These are phyloP conservation scores for Suillus tomentosus DNA, from an alignment of 768 basidiomycete genomes.

Conservation along the genomic window DNA sequence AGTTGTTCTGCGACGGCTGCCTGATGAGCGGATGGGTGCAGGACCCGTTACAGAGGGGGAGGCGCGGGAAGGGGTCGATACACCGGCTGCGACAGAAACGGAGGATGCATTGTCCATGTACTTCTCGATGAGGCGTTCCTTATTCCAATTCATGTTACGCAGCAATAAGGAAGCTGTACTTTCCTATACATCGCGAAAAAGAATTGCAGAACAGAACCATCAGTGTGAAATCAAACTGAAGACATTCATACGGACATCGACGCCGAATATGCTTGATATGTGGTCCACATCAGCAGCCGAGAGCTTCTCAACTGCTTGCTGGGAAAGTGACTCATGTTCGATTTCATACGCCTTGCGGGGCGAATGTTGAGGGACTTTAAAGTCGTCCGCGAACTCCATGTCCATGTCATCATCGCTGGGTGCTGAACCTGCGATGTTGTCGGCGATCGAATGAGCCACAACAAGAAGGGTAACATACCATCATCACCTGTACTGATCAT, in stretches of 20 bases:
- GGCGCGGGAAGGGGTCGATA: slow-evolving; percentile 40
- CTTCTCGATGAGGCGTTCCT: slow-evolving; percentile 92
- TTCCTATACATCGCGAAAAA: slow-evolving; percentile 40
- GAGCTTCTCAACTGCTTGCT: slow-evolving; percentile 71
- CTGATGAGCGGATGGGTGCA: slow-evolving; percentile 37
- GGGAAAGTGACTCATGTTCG: slow-evolving; percentile 75
- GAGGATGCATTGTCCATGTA: slow-evolving; percentile 90
- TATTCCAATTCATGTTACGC: slow-evolving; percentile 90
- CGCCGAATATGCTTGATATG: slow-evolving; percentile 83
- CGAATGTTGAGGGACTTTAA: slow-evolving; percentile 55
- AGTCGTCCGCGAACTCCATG: slow-evolving; percentile 69
- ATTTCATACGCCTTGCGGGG: slow-evolving; percentile 80
- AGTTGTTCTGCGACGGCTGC: slow-evolving; percentile 32
- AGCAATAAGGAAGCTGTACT: slow-evolving; percentile 77
- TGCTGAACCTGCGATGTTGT: slow-evolving; percentile 37
- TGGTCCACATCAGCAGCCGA: slow-evolving; percentile 84
- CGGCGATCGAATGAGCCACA: slow-evolving; percentile 24
- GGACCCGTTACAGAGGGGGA: slow-evolving; percentile 25
- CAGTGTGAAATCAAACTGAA: slow-evolving; percentile 10
- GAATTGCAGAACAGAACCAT: slow-evolving; percentile 12
- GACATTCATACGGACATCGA: slow-evolving; percentile 67
- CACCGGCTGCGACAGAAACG: slow-evolving; percentile 76
- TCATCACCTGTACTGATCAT: slow-evolving; percentile 63
- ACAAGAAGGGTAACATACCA: slow-evolving; percentile 34
- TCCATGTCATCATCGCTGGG: slow-evolving; percentile 66